Conservation (phyloP, 441 rosid species). For the Euphorbia neoarborescens region DNA sequence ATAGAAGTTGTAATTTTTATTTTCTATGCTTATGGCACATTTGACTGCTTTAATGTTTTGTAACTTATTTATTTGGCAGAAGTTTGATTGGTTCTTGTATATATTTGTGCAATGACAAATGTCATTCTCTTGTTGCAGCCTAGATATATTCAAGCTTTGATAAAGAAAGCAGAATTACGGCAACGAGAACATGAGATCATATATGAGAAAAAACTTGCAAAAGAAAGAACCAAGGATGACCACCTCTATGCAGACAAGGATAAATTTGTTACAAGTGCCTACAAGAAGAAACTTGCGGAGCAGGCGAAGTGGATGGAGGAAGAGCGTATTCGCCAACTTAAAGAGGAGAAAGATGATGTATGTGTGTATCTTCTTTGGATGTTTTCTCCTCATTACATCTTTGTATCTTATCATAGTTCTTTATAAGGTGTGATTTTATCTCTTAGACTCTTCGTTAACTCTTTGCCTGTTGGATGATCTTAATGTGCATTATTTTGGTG, state of each 20-base stretch:
- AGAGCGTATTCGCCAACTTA: conserved; percentile 60
- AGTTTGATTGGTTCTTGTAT: not conserved
- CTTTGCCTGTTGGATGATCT: not conserved
- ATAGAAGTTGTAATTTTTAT: not conserved
- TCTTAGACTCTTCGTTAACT: not conserved
- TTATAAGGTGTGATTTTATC: not conserved
- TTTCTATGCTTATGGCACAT: not conserved
- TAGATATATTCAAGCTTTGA: conserved; percentile 54
- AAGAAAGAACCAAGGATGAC: conserved; percentile 77
- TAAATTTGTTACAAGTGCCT: conserved; percentile 65
- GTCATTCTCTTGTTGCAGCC: conserved; percentile 42
- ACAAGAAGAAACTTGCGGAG: conserved; percentile 78
- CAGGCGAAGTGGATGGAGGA: conserved; percentile 73
- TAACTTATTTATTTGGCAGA: not conserved
- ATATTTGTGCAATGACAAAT: not conserved
- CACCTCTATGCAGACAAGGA: conserved; percentile 85
- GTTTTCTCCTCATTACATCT: conserved; percentile 7
- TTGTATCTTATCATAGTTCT: not conserved
- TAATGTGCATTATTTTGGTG: not conserved
- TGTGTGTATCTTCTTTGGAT: conserved; percentile 24
- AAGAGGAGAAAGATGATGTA: conserved; percentile 89
- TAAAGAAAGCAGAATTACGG: conserved; percentile 59
- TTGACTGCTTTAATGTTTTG: not conserved
- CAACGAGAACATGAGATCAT: conserved; percentile 63
- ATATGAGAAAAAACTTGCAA: conserved; percentile 71